Evolutionary conservation across 2,329 filamentous ascomycete genomes (phyloP), one percentile per base, ranked within the genome.

Genomic region (Pseudopithomyces chartarum): DNA sequence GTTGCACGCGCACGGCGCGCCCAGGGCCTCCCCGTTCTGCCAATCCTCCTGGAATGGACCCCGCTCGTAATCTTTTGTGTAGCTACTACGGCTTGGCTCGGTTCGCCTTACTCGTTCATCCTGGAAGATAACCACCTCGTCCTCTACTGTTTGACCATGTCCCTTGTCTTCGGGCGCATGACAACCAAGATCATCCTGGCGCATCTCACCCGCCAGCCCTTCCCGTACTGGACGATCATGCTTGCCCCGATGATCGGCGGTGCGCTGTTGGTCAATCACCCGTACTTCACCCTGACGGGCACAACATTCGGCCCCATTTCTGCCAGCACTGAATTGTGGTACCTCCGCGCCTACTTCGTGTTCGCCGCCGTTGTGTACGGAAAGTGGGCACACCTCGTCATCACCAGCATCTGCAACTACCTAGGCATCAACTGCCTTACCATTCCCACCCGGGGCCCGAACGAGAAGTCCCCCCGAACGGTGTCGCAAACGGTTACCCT

Each of bases 151-250:
- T 79, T 96, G 58, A 96, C 91, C 57, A 90, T 98, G 83, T 90
- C 91, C n/a, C 93, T 98, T 68, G 95, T 97, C 57, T 98, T 99
- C 76, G 95, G 95, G 34, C 90, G 95, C 65, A 92, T 99, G 89
- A 98, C 95, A 0, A 99, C 95, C 38, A 99, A 98, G 82, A 98
- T 98, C 77, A 99, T 99, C 72, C 87, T 99, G 17, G 94, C 95
- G 2, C 95, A 99, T 76, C 82, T 99, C 50, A 95, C 95, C 1
- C 87, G 87, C 61, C 95, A 98, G 75, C 91, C 94, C 3, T 99
- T 98, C 78, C 95, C 95, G 1, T 96, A 91, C 83, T 98, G 93
- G 92, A 98, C 95, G 11, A 85, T 95, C 47, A 90, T 98, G 85
- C 83, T 98, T 36, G 87, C 85, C 33, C 95, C 95, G 7, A 87